Evolutionary conservation across 2,329 filamentous ascomycete species (phyloP).

Genomic region (Sporothrix sp.): DNA sequence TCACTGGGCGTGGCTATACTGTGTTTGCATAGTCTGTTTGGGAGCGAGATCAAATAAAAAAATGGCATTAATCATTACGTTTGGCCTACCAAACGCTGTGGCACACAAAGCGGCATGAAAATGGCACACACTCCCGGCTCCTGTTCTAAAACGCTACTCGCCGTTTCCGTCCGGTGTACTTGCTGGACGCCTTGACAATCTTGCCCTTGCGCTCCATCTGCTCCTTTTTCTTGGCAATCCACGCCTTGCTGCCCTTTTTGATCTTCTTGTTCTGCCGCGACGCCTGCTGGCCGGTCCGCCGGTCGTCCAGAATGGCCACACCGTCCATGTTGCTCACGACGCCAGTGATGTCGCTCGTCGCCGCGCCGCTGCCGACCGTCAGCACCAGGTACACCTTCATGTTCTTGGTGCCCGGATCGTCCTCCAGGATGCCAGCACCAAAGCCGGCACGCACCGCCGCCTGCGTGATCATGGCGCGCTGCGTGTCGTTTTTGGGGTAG

Average conservation of each 20-base stretch:
- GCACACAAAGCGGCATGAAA: neutral
- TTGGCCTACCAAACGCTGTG: neutral
- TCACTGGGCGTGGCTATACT: too few species aligned
- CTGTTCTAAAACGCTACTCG: constrained; percentile 56
- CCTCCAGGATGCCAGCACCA: constrained; percentile 86
- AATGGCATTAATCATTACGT: constrained; percentile 1
- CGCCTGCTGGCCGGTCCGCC: constrained; percentile 40
- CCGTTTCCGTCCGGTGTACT: constrained; percentile 88
- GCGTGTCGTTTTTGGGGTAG: constrained; percentile 90
- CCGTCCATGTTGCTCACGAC: constrained; percentile 83
- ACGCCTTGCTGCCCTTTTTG: constrained; percentile 75
- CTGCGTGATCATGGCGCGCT: constrained; percentile 82
- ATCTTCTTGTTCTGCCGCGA: constrained; percentile 41
- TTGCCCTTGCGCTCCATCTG: constrained; percentile 94
- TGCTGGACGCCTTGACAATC: constrained; percentile 82
- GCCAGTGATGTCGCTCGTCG: constrained; percentile 73
- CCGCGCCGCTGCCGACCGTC: constrained; percentile 61
- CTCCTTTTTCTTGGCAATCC: constrained; percentile 80
- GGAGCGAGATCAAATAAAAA: neutral
- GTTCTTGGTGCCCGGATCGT: constrained; percentile 94
- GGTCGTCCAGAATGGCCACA: constrained; percentile 68
- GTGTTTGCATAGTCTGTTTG: too few species aligned
- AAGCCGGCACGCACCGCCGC: constrained; percentile 92
- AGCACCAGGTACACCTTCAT: constrained; percentile 92
- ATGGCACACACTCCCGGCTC: neutral